Conservation (phyloP, 805 yeast genomes). For the Priceomyces fermenticarens region DNA sequence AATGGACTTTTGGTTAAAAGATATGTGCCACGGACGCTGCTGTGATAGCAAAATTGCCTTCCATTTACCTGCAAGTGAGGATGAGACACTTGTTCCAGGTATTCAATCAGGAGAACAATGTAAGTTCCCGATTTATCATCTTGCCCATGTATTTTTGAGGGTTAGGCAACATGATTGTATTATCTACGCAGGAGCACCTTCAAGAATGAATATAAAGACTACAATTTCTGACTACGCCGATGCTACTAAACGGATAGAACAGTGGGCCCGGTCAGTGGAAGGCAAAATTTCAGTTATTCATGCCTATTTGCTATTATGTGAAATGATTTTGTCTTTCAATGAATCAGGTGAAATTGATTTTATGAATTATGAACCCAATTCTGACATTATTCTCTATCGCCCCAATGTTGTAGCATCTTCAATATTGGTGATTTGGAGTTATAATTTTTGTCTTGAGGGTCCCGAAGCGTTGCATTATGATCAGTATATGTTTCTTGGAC, state of each 20-base stretch:
- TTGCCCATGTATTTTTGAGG: constrained; percentile 20
- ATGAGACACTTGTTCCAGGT: constrained; percentile 7
- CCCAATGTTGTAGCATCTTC: constrained; percentile 40
- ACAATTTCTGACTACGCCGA: constrained; percentile 39
- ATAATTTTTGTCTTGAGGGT: constrained; percentile 45
- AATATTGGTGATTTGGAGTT: constrained; percentile 48
- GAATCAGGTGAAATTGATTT: constrained; percentile 11
- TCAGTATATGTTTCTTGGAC: neutral
- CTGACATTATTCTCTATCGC: constrained; percentile 41
- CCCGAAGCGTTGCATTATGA: constrained; percentile 26
- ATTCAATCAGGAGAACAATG: constrained; percentile 11
- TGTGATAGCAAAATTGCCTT: constrained; percentile 14
- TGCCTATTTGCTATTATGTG: constrained; percentile 56
- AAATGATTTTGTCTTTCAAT: constrained; percentile 50
- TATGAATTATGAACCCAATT: constrained; percentile 42
- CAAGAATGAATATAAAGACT: constrained; percentile 42
- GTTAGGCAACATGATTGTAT: constrained; percentile 25
- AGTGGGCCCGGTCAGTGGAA: constrained; percentile 46
- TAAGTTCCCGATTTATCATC: constrained; percentile 19
- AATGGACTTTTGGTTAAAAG: constrained; percentile 19
- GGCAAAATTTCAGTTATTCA: constrained; percentile 56
- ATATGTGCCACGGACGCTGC: constrained; percentile 15
- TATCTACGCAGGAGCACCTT: constrained; percentile 26
- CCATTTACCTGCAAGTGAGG: constrained; percentile 6
- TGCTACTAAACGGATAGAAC: constrained; percentile 47